Evolutionary conservation across 2,329 filamentous ascomycete genomes (phyloP), one percentile per base, ranked within the genome.

Genomic region (Myriosclerotinia duriaeana): DNA sequence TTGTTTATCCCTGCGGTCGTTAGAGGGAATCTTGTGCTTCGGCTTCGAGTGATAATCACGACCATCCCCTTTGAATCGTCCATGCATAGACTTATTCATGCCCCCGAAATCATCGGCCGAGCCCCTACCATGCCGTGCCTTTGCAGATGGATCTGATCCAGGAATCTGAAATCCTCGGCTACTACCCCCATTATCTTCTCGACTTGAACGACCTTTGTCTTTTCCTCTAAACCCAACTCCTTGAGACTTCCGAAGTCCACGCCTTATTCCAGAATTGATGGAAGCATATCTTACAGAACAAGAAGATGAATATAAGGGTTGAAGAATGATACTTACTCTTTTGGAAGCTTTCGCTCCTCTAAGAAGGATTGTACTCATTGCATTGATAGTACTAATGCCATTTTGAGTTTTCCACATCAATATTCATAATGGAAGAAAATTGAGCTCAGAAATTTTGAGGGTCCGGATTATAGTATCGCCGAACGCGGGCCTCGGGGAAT

Each of bases 261-360:
- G 81, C 70, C 87, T 85, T 73, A 93, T 92, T 53, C 89, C 89
- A 12, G 89, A 89, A 68, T 81, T 84, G 52, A 91, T 82, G 53
- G 87, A 88, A 30, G 84, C 83, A 73, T 79, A 74, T 68, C 82
- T 81, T n/a, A 53, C 52, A 30, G 55, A 46, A 30, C 38, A 61
- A 42, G 58, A 34, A 58, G 68, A 54, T 53, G 50, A 65, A 68
- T 68, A 66, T 30, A 52, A 26, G 36, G 58, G 58, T 34, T 36
- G 50, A 30, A 63, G 30, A 52, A 53, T 44, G 15, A 17, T 38
- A 34, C 56, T 40, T 64, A 48, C n/a, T 54, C 30, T 64, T 60
- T 63, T 68, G n/a, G 69, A 53, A 62, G 65, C 64, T 56, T 64
- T 53, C 36, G 58, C 65, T 62, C 66, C 58, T 52, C 48, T 67